Evolutionary conservation across 1,139 yeast genomes (phyloP), one percentile per base, ranked within the genome.

Genomic region (Scheffersomyces segobiensis): DNA sequence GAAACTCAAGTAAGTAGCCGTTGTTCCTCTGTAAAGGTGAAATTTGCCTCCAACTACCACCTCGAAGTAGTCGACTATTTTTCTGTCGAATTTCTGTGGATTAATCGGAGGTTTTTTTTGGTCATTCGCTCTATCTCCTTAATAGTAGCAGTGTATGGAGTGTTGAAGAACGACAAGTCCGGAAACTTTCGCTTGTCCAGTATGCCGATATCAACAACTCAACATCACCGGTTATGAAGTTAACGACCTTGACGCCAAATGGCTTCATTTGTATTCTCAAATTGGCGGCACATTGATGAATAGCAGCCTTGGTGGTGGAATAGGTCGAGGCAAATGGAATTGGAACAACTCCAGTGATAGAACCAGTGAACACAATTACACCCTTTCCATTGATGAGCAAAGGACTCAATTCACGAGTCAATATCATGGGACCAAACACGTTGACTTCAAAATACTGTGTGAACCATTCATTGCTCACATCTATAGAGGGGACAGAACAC

Each of bases 41-140:
- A 81, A 71, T 4, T 76, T 76, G 1, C 77, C 75, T 59, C 80
- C 82, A 46, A 85, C 73, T 4, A 78, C 81, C 3, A 67, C 66
- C 59, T 77, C 81, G 57, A 78, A 76, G 65, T 87, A 91, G 54
- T 73, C 67, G 18, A 84, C 85, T 1, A 89, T 87, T 56, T 77
- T 70, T 47, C 65, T 65, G 2, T 93, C 93, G 67, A 86, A 90
- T 0, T 58, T 71, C 10, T 79, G 84, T 0, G 93, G 81, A 1
- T 75, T 60, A 83, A 87, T 85, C 24, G 96, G 95, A 73, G 71
- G 70, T 85, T 85, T 55, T 82, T 77, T 50, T 72, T 80, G 0
- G 92, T 87, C 90, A 90, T 86, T 56, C 77, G 72, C 65, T 85
- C 82, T 71, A 96, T 81, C 52, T 71, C 76, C 26, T 70, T 73